Evolutionary conservation across 2,329 filamentous ascomycete species (phyloP).

Genomic region (Phyllachora maydis): DNA sequence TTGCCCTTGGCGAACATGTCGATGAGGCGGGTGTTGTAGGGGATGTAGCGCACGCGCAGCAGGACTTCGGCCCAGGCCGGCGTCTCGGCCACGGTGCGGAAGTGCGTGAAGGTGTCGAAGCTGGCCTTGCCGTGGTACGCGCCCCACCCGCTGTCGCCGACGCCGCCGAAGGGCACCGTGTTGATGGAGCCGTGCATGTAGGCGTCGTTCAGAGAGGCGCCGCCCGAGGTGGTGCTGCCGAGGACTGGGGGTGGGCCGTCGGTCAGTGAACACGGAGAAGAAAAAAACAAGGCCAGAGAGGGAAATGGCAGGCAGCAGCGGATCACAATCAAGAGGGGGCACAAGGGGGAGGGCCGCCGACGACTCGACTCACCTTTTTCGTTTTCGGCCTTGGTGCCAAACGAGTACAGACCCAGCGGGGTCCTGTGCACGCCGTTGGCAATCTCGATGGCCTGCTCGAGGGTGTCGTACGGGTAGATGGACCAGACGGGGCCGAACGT

Average conservation of each 20-base stretch:
- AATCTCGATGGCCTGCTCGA: constrained; percentile 72
- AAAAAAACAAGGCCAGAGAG: constrained; percentile 12
- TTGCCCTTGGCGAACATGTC: constrained; percentile 20
- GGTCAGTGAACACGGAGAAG: no score
- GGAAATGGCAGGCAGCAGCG: no score
- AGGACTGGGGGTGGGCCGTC: no score
- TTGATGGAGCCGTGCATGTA: constrained; percentile 33
- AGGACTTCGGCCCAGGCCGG: constrained; percentile 47
- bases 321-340: no score
- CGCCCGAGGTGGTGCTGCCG: constrained; percentile 41
- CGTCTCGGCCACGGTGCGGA: constrained; percentile 33
- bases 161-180: constrained; percentile 62
- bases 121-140: constrained; percentile 58
- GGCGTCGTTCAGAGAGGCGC: constrained; percentile 39
- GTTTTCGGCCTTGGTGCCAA: constrained; percentile 63
- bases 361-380: constrained; percentile 36
- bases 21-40: constrained; percentile 27
- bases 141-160: constrained; percentile 60
- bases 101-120: constrained; percentile 47
- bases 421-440: constrained; percentile 69
- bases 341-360: no score
- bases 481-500: constrained; percentile 87
- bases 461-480: constrained; percentile 53
- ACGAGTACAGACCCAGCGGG: constrained; percentile 66
- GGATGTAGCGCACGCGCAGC: constrained; percentile 47